phyloP scores from a whole-genome alignment of 371 early-diverging fungal species.

The Parasitella parasitica region DNA sequence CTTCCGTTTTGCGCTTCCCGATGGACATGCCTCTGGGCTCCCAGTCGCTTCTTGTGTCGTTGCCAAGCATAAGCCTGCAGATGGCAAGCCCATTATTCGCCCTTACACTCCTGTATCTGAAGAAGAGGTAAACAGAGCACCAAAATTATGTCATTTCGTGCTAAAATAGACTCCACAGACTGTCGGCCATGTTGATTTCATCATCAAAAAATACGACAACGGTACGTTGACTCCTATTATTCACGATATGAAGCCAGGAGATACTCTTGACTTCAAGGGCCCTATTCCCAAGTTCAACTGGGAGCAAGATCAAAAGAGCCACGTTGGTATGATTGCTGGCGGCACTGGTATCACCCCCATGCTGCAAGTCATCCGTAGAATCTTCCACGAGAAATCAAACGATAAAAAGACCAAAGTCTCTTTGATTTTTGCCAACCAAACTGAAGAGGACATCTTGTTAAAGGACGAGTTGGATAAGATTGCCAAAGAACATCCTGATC shows the following conservation, averaged over 20 bases:
- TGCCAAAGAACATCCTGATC: slow-evolving; percentile 71
- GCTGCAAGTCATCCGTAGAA: slow-evolving; percentile 74
- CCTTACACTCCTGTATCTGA: slow-evolving; percentile 91
- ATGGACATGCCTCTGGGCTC: slow-evolving; percentile 65
- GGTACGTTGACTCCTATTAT: slow-evolving; percentile 83
- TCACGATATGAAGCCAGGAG: slow-evolving; percentile 78
- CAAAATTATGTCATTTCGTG: background rate
- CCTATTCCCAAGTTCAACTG: slow-evolving; percentile 86
- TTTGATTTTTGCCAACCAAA: slow-evolving; percentile 86
- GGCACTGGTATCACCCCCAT: too few relatives aligned
- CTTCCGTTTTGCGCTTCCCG: slow-evolving; percentile 81
- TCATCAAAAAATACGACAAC: slow-evolving; percentile 77
- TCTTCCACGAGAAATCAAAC: slow-evolving; percentile 62
- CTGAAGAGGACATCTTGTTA: slow-evolving; percentile 86
- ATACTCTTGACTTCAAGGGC: slow-evolving; percentile 86
- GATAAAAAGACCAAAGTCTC: slow-evolving; percentile 82
- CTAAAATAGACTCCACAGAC: slow-evolving; percentile 26
- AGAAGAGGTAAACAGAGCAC: slow-evolving; percentile 44
- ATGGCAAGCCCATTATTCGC: slow-evolving; percentile 69
- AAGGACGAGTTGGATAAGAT: slow-evolving; percentile 73
- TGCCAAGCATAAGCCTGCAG: slow-evolving; percentile 54
- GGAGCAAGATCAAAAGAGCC: slow-evolving; percentile 68
- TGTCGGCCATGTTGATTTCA: slow-evolving; percentile 81
- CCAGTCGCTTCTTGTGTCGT: slow-evolving; percentile 83
- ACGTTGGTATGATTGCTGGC: slow-evolving; percentile 84